Evolutionary conservation across 768 basidiomycete species (phyloP).

Genomic region (Tulasnella sp.): DNA sequence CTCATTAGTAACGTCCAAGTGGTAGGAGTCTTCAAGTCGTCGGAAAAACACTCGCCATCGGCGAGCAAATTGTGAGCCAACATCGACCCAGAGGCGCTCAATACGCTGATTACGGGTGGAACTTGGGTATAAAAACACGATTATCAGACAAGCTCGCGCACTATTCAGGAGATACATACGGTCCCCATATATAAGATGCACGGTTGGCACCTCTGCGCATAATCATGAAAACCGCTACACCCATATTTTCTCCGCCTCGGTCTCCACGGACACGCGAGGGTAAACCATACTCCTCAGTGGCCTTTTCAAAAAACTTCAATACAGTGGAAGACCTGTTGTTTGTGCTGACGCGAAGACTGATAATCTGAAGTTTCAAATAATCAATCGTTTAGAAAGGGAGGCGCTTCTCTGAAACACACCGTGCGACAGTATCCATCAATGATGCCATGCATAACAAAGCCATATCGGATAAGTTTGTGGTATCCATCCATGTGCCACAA

Average conservation of each 20-base stretch:
- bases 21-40: background rate
- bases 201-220: slow-evolving; percentile 20
- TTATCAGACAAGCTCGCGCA: too few species aligned
- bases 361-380: background rate
- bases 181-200: background rate
- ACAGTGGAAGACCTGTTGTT: background rate
- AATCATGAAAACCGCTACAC: slow-evolving; percentile 29
- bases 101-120: background rate
- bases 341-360: background rate
- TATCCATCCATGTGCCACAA: slow-evolving; percentile 30
- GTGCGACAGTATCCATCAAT: slow-evolving; percentile 31
- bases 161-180: too few species aligned
- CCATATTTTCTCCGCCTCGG: slow-evolving; percentile 23
- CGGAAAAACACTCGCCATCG: background rate
- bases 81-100: background rate
- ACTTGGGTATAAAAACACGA: background rate
- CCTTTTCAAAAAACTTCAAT: background rate
- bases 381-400: background rate
- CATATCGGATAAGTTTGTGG: slow-evolving; percentile 29
- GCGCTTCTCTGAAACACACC: slow-evolving; percentile 19
- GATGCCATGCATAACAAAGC: slow-evolving; percentile 28
- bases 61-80: background rate
- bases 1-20: background rate
- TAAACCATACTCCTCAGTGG: background rate
- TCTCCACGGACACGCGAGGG: slow-evolving; percentile 23